Evolutionary conservation across 2,329 filamentous ascomycete species (phyloP).

Genomic region (Alternaria solani): DNA sequence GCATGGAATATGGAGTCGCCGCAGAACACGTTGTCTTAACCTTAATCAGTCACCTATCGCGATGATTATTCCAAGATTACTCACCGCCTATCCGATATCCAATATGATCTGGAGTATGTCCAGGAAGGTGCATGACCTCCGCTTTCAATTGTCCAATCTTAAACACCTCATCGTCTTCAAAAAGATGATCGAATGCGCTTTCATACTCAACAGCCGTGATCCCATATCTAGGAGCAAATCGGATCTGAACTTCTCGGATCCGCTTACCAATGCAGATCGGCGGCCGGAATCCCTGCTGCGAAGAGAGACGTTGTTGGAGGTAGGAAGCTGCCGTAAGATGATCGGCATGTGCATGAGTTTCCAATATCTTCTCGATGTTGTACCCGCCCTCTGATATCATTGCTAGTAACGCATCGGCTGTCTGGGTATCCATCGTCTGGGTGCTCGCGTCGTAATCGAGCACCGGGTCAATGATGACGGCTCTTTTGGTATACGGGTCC

Average conservation of each 20-base stretch:
- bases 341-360: constrained; percentile 70
- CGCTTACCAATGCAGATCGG: constrained; percentile 64
- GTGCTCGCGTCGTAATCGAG: constrained; percentile 63
- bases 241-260: constrained; percentile 61
- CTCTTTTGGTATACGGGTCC: constrained; percentile 58
- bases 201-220: constrained; percentile 56
- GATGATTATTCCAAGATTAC: neutral
- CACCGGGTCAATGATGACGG: constrained; percentile 70
- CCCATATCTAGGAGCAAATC: constrained; percentile 61
- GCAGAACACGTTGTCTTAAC: constrained; percentile 43
- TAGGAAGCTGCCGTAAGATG: constrained; percentile 68
- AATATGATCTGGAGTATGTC: constrained; percentile 68
- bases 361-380: constrained; percentile 62
- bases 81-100: constrained; percentile 63
- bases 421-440: constrained; percentile 57
- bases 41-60: neutral
- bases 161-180: constrained; percentile 64
- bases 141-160: constrained; percentile 58
- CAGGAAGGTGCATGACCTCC: constrained; percentile 64
- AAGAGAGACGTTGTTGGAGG: constrained; percentile 55
- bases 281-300: constrained; percentile 52
- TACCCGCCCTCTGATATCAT: constrained; percentile 58
- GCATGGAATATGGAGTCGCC: constrained; percentile 49
- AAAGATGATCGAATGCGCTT: constrained; percentile 62
- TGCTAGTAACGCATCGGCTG: constrained; percentile 62